These are phyloP conservation scores for Vickermania spadyakhi DNA, from an alignment of 208 protist genomes.

Conservation along the genomic window DNA sequence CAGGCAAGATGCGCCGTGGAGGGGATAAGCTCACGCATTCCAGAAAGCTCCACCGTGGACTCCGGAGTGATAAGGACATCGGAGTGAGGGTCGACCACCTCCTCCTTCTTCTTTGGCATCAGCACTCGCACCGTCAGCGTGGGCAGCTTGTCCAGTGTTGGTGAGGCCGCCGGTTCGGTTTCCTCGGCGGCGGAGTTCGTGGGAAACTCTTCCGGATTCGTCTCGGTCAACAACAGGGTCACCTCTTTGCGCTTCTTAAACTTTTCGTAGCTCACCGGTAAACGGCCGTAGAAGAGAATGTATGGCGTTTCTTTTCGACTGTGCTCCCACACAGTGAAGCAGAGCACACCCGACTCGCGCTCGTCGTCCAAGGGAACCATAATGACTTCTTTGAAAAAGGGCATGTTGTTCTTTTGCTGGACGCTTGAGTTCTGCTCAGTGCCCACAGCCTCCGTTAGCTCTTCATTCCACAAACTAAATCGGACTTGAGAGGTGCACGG, in stretches of 20 bases:
- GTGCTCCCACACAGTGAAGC: background rate
- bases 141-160: background rate
- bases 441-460: background rate
- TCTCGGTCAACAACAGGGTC: background rate
- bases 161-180: background rate
- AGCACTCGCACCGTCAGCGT: background rate
- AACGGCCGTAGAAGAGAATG: background rate
- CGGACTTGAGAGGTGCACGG: slow-evolving; percentile 1
- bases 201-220: background rate
- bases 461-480: background rate
- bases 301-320: background rate
- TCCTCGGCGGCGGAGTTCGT: background rate
- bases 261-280: background rate
- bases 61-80: background rate
- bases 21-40: slow-evolving; percentile 4
- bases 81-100: background rate
- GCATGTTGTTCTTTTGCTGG: slow-evolving; percentile 1
- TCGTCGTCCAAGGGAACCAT: background rate
- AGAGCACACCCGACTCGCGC: background rate
- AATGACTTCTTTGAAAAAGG: background rate
- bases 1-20: background rate
- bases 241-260: background rate
- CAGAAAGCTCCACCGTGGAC: background rate
- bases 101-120: background rate
- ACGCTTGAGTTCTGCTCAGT: background rate